A percentile compares a stretch with the other conserved stretches of the same genome.
phyloP scores from a whole-genome alignment of 768 basidiomycete genomes.

The Collybia mongolica region DNA sequence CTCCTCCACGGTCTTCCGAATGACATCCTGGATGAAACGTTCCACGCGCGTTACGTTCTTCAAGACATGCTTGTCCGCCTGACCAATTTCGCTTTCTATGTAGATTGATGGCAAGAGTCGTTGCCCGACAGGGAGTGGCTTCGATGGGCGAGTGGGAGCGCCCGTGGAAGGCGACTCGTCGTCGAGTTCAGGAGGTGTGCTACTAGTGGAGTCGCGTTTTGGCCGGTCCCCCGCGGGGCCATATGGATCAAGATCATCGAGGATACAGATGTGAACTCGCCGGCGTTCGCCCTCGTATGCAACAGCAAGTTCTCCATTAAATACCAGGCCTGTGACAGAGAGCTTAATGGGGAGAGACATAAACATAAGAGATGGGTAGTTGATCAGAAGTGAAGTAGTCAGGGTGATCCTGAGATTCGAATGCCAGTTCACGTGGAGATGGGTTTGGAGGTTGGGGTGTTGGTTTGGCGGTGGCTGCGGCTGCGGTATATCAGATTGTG shows the following conservation, averaged over 20 bases:
- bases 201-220: slow-evolving; percentile 46
- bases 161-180: slow-evolving; percentile 44
- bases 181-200: slow-evolving; percentile 61
- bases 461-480: slow-evolving; percentile 10
- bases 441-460: slow-evolving; percentile 79
- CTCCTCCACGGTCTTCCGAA: slow-evolving; percentile 92
- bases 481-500: slow-evolving; percentile 2
- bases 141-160: slow-evolving; percentile 44
- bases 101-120: slow-evolving; percentile 82
- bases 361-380: slow-evolving; percentile 94
- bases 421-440: slow-evolving; percentile 82
- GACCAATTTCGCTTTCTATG: slow-evolving; percentile 97
- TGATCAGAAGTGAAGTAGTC: slow-evolving; percentile 91
- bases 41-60: slow-evolving; percentile 97
- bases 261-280: slow-evolving; percentile 83
- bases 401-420: slow-evolving; percentile 88
- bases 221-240: slow-evolving; percentile 61
- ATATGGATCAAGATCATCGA: slow-evolving; percentile 87
- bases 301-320: slow-evolving; percentile 84
- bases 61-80: slow-evolving; percentile 91
- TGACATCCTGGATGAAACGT: slow-evolving; percentile 92
- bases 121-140: slow-evolving; percentile 78
- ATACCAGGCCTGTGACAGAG: slow-evolving; percentile 85
- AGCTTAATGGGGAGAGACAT: slow-evolving; percentile 97
- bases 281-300: slow-evolving; percentile 86